Percentiles rank a stretch among this genome's conserved stretches.
Conservation (phyloP, 2,329 filamentous ascomycete species). For the Raffaelea deltoideospora region DNA sequence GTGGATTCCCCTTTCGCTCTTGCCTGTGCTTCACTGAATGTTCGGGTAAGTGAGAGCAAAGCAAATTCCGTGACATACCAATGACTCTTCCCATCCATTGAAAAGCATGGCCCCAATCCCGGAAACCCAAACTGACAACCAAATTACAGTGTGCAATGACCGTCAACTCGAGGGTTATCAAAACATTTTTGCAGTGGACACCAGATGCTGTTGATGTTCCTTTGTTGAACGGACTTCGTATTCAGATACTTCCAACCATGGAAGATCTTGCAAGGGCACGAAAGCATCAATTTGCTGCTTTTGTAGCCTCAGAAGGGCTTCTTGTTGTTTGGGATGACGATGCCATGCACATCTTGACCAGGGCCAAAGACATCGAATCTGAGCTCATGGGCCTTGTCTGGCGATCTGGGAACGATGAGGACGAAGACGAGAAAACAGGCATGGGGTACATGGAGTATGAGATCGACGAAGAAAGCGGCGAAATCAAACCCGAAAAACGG, state of each 20-base stretch:
- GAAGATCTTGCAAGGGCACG: constrained; percentile 55
- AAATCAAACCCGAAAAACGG: constrained; percentile 47
- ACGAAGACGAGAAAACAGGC: constrained; percentile 38
- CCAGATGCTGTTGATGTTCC: constrained; percentile 62
- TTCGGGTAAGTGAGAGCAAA: constrained; percentile 49
- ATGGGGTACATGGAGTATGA: constrained; percentile 29
- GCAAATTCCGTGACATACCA: too few relatives aligned
- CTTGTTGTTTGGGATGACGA: constrained; percentile 76
- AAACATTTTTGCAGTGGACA: constrained; percentile 59
- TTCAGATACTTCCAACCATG: constrained; percentile 60
- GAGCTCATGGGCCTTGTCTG: constrained; percentile 68
- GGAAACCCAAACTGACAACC: background rate
- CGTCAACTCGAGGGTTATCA: constrained; percentile 65
- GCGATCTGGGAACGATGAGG: constrained; percentile 38
- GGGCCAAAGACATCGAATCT: constrained; percentile 58
- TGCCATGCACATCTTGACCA: constrained; percentile 50
- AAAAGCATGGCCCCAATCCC: background rate
- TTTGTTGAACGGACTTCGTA: constrained; percentile 58
- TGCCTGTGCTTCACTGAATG: constrained; percentile 54
- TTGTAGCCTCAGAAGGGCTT: constrained; percentile 55
- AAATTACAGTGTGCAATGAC: constrained; percentile 55
- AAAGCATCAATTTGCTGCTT: constrained; percentile 70
- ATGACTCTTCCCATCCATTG: background rate
- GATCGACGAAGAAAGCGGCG: constrained; percentile 58
- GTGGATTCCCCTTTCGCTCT: constrained; percentile 46